Percentiles rank a stretch among this genome's conserved stretches.
These are phyloP conservation scores for Dryas octopetala DNA, from an alignment of 306 rosid genomes.

Conservation along the genomic window DNA sequence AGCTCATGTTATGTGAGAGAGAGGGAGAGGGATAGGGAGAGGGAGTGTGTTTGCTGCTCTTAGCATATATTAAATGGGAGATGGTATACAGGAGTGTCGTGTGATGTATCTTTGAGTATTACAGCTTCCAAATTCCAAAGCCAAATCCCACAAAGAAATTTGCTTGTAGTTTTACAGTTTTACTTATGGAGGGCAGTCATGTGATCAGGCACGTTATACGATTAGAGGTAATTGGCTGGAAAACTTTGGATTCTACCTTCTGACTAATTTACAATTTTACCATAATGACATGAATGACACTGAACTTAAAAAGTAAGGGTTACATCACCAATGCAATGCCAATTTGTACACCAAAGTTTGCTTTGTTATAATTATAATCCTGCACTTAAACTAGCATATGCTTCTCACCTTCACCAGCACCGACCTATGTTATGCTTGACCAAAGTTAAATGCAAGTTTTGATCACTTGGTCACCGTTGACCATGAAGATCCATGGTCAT, in stretches of 20 bases:
- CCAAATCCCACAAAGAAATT: slow-evolving; percentile 40
- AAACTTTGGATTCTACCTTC: slow-evolving; percentile 68
- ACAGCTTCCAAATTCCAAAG: slow-evolving; percentile 68
- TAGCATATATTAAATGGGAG: slow-evolving; percentile 28
- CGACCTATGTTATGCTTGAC: not conserved
- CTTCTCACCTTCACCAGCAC: not conserved
- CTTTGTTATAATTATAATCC: not conserved
- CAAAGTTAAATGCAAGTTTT: not conserved
- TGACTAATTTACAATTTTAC: slow-evolving; percentile 39
- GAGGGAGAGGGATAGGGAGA: too few species aligned
- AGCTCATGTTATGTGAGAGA: not conserved
- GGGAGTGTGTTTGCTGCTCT: not conserved
- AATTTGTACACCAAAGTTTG: slow-evolving; percentile 19
- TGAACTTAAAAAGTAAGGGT: slow-evolving; percentile 16
- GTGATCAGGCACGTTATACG: slow-evolving; percentile 70
- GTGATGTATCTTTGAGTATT: slow-evolving; percentile 72
- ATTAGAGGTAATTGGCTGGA: slow-evolving; percentile 40
- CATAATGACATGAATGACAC: slow-evolving; percentile 27
- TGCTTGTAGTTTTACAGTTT: slow-evolving; percentile 14
- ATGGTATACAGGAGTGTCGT: slow-evolving; percentile 51
- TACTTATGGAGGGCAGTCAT: slow-evolving; percentile 32
- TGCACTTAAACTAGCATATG: not conserved
- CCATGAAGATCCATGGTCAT: too few species aligned
- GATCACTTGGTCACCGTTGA: too few species aligned
- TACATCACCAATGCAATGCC: slow-evolving; percentile 32